A percentile compares a stretch with the other conserved stretches of the same genome.
These are phyloP conservation scores for Lycium barbarum DNA, from an alignment of 257 asterid genomes.

Conservation along the genomic window DNA sequence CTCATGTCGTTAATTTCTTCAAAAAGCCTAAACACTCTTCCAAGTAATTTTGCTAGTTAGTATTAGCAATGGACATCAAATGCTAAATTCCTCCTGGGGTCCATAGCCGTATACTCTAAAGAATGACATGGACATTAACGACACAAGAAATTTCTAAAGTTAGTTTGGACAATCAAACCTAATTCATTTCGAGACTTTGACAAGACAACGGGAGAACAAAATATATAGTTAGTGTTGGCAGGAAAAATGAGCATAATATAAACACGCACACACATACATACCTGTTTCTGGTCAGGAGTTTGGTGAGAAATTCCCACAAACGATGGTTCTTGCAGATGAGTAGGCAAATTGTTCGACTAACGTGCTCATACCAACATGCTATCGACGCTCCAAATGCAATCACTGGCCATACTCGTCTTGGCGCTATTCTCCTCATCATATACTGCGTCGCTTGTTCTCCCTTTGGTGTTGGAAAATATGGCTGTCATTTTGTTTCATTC, in stretches of 20 bases:
- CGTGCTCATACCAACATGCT: conserved; percentile 96
- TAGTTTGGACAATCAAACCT: neutral
- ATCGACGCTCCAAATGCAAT: conserved; percentile 86
- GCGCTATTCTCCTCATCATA: conserved; percentile 88
- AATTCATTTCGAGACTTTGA: conserved; percentile 5
- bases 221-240: neutral
- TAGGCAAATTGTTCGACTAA: conserved; percentile 80
- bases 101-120: no score
- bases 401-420: conserved; percentile 86
- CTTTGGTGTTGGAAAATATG: conserved; percentile 85
- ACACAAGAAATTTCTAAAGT: no score
- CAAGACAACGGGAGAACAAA: neutral
- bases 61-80: neutral
- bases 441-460: conserved; percentile 80
- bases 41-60: neutral
- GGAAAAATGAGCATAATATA: neutral
- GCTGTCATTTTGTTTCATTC: conserved; percentile 54
- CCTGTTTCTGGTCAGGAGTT: conserved; percentile 87
- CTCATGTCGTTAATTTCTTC: no score
- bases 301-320: conserved; percentile 81
- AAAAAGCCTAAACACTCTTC: neutral
- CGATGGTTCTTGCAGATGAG: conserved; percentile 91
- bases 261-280: conserved; percentile 40
- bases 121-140: no score
- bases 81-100: no score